Base-by-base conservation (phyloP, 2,329 filamentous ascomycete species). In the Fusarium anguioides region DNA sequence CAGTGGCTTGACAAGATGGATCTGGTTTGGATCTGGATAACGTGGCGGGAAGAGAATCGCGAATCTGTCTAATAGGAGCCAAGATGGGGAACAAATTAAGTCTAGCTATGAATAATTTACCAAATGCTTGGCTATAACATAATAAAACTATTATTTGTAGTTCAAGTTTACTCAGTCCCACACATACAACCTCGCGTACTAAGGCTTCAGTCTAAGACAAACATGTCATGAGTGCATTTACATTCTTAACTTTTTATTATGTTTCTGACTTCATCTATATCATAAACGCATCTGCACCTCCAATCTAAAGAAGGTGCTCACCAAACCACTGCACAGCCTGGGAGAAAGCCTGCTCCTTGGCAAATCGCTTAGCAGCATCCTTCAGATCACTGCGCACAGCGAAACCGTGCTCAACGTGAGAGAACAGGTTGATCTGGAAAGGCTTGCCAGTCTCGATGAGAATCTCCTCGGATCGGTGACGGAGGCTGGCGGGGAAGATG, bases 261-360 rank as follows among this genome's bases (percentile, higher is more conserved):
- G 11, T 35, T 15, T 45, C 4, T 33, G 15, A 17, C 18, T 23
- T 24, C 31, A 54, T 48, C n/a, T 23, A 18, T n/a, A 39, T 63
- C 36, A 44, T 41, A 42, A n/a, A 29, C 11, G 48, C 26, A 18
- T 62, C 29, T 33, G 20, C 3, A 14, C 44, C 1, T n/a, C 3
- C 9, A 8, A 10, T 61, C 24, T 48, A 65, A 11, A 46, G 11
- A 21, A 79, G 60, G 49, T 75, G 81, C 17, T 89, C 82, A 53
- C 91, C 85, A 73, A 95, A 94, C 91, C 91, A 96, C 58, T 83
- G 78, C 50, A 93, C 84, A 24, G 91, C 91, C 82, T 95, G 92
- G 68, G 85, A 79, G 76, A 94, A 94, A 1, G 92, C 91, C 75
- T 89, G 85, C 80, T 95, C 91, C 83, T 94, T 94, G 29, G 89